Evolutionary conservation across 306 rosid species (phyloP).

Genomic region (Inga oerstediana): DNA sequence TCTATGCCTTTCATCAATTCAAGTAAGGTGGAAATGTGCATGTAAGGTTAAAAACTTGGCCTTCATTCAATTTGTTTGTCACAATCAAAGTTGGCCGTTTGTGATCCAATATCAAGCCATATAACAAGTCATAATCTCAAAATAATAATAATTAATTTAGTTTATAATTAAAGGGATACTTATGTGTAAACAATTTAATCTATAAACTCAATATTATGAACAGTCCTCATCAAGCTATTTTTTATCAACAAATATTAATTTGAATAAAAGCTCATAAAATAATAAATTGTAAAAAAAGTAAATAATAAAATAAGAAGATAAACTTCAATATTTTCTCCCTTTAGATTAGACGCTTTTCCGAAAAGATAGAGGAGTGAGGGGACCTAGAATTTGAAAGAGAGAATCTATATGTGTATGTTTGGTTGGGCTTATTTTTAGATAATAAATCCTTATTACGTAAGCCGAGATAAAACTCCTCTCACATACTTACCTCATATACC

Average conservation of each 20-base stretch:
- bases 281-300: background rate
- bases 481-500: too few species aligned
- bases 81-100: background rate
- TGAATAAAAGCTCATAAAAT: background rate
- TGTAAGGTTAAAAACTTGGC: constrained; percentile 13
- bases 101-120: constrained; percentile 13
- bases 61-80: constrained; percentile 25
- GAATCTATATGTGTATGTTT: too few species aligned
- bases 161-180: background rate
- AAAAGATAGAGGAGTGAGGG: background rate
- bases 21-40: background rate
- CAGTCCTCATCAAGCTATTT: background rate
- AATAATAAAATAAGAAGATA: background rate
- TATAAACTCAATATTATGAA: background rate
- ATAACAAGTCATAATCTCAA: background rate
- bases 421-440: too few species aligned
- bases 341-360: constrained; percentile 21
- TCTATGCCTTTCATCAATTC: constrained; percentile 4
- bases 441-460: too few species aligned
- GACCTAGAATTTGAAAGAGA: background rate
- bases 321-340: background rate
- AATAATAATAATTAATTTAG: background rate
- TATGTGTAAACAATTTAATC: background rate
- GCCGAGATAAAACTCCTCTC: too few species aligned
- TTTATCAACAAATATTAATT: background rate